These are phyloP conservation scores for Quillaja saponaria DNA, from an alignment of 306 rosid genomes.

Conservation along the genomic window DNA sequence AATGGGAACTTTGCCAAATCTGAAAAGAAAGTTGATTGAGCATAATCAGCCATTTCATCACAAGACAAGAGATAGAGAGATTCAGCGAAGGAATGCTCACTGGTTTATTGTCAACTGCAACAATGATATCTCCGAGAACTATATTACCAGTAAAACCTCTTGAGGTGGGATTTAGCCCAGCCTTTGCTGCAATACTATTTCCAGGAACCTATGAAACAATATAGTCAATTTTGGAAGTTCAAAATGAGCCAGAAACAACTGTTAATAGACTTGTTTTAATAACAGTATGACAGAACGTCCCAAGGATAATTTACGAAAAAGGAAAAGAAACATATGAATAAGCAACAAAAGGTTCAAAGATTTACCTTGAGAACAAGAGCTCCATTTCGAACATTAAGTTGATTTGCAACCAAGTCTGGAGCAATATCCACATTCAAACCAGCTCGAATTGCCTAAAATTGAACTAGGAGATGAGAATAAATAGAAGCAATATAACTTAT, in stretches of 20 bases:
- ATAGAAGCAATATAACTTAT: not conserved
- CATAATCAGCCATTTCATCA: not conserved
- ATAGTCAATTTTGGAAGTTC: conserved; percentile 3
- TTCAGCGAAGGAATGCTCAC: conserved; percentile 50
- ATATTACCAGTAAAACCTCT: conserved; percentile 92
- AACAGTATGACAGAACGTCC: not conserved
- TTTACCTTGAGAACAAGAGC: conserved; percentile 82
- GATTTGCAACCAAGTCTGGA: conserved; percentile 78
- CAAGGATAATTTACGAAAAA: not conserved
- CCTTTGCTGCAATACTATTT: conserved; percentile 77
- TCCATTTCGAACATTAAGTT: conserved; percentile 88
- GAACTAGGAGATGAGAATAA: conserved; percentile 28
- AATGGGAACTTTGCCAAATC: not conserved
- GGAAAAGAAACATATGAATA: not conserved
- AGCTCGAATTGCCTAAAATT: conserved; percentile 70
- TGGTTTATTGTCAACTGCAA: conserved; percentile 77
- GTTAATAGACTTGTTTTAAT: conserved; percentile 6
- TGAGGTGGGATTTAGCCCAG: conserved; percentile 75
- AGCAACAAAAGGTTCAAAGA: not conserved
- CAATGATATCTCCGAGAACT: conserved; percentile 80
- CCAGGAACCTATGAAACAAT: conserved; percentile 64
- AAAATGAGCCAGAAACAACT: conserved; percentile 17
- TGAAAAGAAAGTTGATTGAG: not conserved
- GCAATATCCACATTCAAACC: conserved; percentile 87
- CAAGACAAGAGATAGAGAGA: not conserved